These are phyloP conservation scores for Noccaea caerulescens DNA, from an alignment of 345 rosid species.

Conservation along the genomic window DNA sequence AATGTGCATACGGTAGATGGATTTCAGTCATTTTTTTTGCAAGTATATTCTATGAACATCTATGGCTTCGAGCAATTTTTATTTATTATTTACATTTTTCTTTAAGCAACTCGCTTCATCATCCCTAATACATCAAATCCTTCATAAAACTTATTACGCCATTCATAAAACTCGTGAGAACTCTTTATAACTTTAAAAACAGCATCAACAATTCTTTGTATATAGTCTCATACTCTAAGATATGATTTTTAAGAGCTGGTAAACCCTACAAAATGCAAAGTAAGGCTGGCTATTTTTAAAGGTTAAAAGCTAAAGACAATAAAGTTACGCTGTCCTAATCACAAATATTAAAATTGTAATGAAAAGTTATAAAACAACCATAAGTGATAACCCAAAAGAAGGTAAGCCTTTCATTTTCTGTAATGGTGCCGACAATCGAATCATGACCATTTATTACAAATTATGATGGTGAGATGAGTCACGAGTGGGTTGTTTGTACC, in stretches of 20 bases:
- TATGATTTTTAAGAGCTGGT: background rate
- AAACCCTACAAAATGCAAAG: background rate
- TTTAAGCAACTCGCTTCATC: background rate
- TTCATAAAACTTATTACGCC: background rate
- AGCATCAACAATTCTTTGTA: background rate
- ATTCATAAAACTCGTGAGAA: too few relatives aligned
- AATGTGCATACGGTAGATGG: constrained; percentile 42
- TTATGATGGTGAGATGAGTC: constrained; percentile 29
- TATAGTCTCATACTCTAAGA: too few relatives aligned
- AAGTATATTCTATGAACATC: constrained; percentile 1
- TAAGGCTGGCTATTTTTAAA: background rate
- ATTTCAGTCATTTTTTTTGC: constrained; percentile 8
- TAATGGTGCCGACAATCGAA: constrained; percentile 43
- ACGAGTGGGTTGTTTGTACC: constrained; percentile 39
- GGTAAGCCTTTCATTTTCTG: constrained; percentile 34
- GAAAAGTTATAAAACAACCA: constrained; percentile 36
- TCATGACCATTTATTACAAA: constrained; percentile 41
- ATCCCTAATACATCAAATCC: background rate
- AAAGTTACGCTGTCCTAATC: constrained; percentile 32
- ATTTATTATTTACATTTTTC: background rate
- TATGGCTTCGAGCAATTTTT: constrained; percentile 9
- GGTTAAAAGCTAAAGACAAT: constrained; percentile 18
- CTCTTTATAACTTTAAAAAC: background rate
- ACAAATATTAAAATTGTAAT: constrained; percentile 23
- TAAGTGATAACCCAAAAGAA: constrained; percentile 36